phyloP scores from a whole-genome alignment of 108 stramenopile genomes.

The Cyclotella baltica region DNA sequence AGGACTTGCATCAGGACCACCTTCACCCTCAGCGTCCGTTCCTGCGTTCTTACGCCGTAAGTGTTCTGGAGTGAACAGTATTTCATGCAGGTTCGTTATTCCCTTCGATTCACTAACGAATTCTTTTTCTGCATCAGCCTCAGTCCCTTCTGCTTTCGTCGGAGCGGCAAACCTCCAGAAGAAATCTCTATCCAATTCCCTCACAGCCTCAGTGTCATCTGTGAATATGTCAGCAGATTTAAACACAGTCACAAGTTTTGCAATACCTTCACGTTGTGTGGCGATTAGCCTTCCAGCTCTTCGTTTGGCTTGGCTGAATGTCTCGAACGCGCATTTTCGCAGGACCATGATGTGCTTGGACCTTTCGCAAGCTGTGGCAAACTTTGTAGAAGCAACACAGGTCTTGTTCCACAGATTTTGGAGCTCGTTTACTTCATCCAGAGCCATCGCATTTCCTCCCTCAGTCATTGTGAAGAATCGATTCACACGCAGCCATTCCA shows the following conservation, averaged over 20 bases:
- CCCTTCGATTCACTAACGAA: not conserved
- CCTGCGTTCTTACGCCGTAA: too few species aligned
- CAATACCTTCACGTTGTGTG: not conserved
- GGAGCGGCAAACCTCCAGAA: not conserved
- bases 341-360: not conserved
- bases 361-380: not conserved
- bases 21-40: too few species aligned
- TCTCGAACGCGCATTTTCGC: not conserved
- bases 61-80: too few species aligned
- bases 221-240: not conserved
- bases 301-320: not conserved
- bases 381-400: not conserved
- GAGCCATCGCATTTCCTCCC: not conserved
- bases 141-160: not conserved
- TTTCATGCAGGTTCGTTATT: too few species aligned
- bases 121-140: not conserved
- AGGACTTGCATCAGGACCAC: too few species aligned
- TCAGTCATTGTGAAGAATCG: not conserved
- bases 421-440: constrained; percentile 1
- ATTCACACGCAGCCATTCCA: not conserved
- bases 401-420: not conserved
- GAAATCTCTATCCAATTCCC: not conserved
- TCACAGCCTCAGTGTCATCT: not conserved
- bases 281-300: not conserved
- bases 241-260: not conserved